A percentile compares a stretch with the other conserved stretches of the same genome.
Evolutionary conservation across 2,329 filamentous ascomycete genomes (phyloP).

Genomic region (Sclerotinia minor): DNA sequence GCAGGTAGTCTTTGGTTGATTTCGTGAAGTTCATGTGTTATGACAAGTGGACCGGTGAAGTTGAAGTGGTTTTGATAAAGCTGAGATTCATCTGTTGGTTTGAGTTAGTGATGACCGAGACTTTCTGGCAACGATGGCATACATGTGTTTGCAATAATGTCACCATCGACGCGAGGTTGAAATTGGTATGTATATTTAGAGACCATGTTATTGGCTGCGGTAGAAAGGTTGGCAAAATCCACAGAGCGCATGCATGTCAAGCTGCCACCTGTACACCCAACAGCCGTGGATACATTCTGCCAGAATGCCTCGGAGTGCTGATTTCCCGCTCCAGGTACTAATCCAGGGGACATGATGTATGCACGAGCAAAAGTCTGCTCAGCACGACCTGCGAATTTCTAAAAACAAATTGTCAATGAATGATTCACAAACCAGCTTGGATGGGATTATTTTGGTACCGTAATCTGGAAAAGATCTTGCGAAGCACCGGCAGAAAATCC

Average conservation of each 20-base stretch:
- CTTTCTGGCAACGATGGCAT: background rate
- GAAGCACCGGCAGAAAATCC: conserved; percentile 52
- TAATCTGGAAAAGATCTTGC: conserved; percentile 44
- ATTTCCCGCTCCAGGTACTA: conserved; percentile 38
- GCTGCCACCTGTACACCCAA: conserved; percentile 40
- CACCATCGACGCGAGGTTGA: conserved; percentile 44
- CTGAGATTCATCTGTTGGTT: conserved; percentile 41
- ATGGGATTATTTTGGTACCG: conserved; percentile 14
- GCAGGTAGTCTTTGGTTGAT: conserved; percentile 39
- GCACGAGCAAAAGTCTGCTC: conserved; percentile 41
- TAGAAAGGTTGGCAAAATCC: conserved; percentile 40
- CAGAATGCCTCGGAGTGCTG: conserved; percentile 32
- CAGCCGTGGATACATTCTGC: conserved; percentile 41
- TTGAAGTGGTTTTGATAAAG: conserved; percentile 44
- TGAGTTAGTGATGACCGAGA: background rate
- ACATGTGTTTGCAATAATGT: conserved; percentile 42
- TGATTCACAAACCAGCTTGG: too few relatives aligned
- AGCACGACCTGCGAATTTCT: conserved; percentile 41
- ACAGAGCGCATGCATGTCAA: conserved; percentile 41
- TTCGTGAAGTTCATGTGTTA: conserved; percentile 44
- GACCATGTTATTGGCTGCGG: conserved; percentile 36
- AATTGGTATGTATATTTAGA: conserved; percentile 41
- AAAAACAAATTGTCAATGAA: conserved; percentile 18
- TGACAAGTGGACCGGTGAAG: conserved; percentile 43
- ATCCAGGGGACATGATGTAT: conserved; percentile 42